Percentiles rank a stretch among this genome's conserved stretches.
phyloP scores from a whole-genome alignment of 768 basidiomycete genomes.

The Harrya chromipes region DNA sequence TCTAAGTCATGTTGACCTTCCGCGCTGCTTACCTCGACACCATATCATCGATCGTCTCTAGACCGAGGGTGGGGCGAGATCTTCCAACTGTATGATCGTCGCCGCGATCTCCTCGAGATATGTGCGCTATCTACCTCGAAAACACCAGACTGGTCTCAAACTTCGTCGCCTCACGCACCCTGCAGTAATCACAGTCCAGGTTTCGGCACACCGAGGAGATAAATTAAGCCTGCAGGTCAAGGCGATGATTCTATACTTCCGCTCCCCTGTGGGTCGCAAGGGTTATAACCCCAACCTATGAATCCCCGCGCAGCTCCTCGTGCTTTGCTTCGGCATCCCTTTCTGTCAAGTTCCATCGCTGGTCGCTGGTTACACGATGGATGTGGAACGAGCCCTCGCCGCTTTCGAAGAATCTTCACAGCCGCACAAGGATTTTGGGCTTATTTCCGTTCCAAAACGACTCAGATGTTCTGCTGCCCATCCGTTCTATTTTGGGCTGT shows the following conservation, averaged over 20 bases:
- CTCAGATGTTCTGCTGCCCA: constrained; percentile 11
- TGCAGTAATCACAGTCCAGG: not conserved
- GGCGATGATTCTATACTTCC: constrained; percentile 16
- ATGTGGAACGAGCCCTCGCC: constrained; percentile 9
- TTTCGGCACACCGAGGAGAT: not conserved
- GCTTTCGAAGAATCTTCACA: not conserved
- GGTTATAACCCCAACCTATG: constrained; percentile 10
- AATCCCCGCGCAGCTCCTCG: not conserved
- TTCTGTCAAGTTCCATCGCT: constrained; percentile 1
- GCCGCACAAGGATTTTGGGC: constrained; percentile 13
- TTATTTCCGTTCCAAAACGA: constrained; percentile 10
- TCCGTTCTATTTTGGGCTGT: constrained; percentile 12
- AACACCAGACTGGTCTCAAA: no score
- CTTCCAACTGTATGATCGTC: not conserved
- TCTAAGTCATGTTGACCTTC: no score
- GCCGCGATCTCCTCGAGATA: not conserved
- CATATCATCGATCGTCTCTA: not conserved
- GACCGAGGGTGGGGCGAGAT: not conserved
- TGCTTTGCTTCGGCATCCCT: not conserved
- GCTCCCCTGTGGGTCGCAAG: not conserved
- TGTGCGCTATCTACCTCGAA: no score
- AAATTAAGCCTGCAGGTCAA: constrained; percentile 4
- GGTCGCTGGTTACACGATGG: constrained; percentile 10
- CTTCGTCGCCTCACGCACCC: not conserved
- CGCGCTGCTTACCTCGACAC: not conserved